phyloP scores from a whole-genome alignment of 805 yeast species.

The Schwanniomyces polymorphus region DNA sequence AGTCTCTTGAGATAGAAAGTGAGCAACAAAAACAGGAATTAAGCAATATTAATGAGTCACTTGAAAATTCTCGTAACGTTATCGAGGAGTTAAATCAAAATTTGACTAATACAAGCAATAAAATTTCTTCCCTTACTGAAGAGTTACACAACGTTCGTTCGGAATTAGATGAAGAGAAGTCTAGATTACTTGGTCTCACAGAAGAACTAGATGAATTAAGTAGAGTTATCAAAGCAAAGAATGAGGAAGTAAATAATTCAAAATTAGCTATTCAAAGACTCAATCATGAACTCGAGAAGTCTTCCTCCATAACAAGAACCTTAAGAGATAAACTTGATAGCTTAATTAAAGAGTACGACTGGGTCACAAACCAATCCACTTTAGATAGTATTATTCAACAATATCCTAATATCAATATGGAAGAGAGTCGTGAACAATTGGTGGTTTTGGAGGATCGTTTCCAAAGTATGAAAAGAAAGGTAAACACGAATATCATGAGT shows the following conservation, averaged over 20 bases:
- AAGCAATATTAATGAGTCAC: conserved; percentile 40
- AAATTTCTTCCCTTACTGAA: conserved; percentile 22
- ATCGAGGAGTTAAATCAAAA: conserved; percentile 27
- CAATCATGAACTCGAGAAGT: conserved; percentile 54
- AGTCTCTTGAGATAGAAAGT: conserved; percentile 63
- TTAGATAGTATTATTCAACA: conserved; percentile 58
- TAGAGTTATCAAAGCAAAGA: conserved; percentile 41
- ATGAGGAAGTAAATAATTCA: conserved; percentile 44
- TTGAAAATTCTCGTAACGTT: conserved; percentile 31
- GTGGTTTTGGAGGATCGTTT: conserved; percentile 57
- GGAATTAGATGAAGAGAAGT: conserved; percentile 54
- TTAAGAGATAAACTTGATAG: conserved; percentile 42
- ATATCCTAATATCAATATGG: conserved; percentile 62
- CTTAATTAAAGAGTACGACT: conserved; percentile 57
- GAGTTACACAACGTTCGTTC: conserved; percentile 18
- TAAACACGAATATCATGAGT: conserved; percentile 82
- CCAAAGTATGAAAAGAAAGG: conserved; percentile 73
- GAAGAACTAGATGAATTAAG: conserved; percentile 72
- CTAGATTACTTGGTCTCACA: conserved; percentile 63
- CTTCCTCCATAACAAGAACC: conserved; percentile 33
- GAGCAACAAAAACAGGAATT: conserved; percentile 69
- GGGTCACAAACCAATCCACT: conserved; percentile 70
- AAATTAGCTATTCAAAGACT: conserved; percentile 55
- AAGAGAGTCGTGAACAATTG: conserved; percentile 60
- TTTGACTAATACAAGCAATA: conserved; percentile 15